Base-by-base conservation (phyloP, 192 early-diverging fungal species). In the Spizellomyces punctatus region DNA sequence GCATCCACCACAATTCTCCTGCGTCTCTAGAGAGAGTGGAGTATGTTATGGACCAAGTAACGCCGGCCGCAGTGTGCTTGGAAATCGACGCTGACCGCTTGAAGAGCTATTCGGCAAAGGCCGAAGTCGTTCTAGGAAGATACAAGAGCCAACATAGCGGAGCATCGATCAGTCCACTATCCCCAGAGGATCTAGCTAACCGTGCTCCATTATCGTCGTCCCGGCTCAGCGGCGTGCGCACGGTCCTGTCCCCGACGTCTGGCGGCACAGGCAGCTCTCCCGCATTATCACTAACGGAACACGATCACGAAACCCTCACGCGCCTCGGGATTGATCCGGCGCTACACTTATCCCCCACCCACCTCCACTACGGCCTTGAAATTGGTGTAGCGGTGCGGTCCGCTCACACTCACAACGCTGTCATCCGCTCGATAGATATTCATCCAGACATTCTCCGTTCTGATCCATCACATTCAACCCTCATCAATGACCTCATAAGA, bases 1-100 rank as follows among this genome's bases (percentile, higher is more conserved):
- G 72, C 14, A 48, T 74, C 3, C 63, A 74, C 41, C 72, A 74
- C 64, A 42, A 67, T 49, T 74, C 72, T 8, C 72, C 72, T 17
- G 63, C 72, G 14, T 74, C 72, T 6, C 56, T 74, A 19, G 64
- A 66, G 10, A 52, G 72, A 10, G 72, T 74, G 41, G 14, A 67
- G 55, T 19, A 60, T 6, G 72, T 74, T 12, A 74, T 74, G 2
- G 57, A n/a, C 10, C 7, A 66, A 45, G 55, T 62, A 16, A 66
- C 66, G 22, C 72, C 72, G 5, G 54, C 17, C 6, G 72, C 63
- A 6, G 57, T 74, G 21, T 74, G 72, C 44, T 46, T 74, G n/a
- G 72, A 74, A 60, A 27, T 67, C 43, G 72, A 74, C 50, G 6
- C 36, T 9, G 22, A n/a, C 42, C 63, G 72, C 10, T 41, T 49